Percentiles rank a stretch among this genome's conserved stretches.
These are phyloP conservation scores for Pisolithus tinctorius DNA, from an alignment of 768 basidiomycete species.

Conservation along the genomic window DNA sequence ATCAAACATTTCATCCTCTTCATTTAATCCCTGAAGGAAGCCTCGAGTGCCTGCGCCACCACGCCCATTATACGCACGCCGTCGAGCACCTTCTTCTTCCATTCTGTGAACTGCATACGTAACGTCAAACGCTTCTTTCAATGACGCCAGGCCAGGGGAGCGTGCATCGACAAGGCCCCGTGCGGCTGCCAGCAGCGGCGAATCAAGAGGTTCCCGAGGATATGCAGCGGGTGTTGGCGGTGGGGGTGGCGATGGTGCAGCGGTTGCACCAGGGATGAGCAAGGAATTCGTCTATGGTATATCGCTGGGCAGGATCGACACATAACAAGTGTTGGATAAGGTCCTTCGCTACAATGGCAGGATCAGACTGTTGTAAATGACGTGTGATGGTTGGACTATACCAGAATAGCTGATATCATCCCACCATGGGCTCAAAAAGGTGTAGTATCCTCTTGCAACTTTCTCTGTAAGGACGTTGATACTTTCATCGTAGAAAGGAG, in stretches of 20 bases:
- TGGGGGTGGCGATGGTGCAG: constrained; percentile 52
- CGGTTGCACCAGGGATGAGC: constrained; percentile 93
- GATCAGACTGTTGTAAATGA: constrained; percentile 7
- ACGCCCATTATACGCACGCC: constrained; percentile 73
- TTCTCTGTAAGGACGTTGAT: constrained; percentile 98
- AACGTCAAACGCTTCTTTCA: constrained; percentile 98
- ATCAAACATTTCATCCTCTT: constrained; percentile 74
- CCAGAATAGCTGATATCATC: constrained; percentile 85
- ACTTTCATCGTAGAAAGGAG: constrained; percentile 98
- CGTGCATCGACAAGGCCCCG: constrained; percentile 75
- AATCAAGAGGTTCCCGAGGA: constrained; percentile 57
- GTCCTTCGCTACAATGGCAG: constrained; percentile 69
- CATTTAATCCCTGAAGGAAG: constrained; percentile 82
- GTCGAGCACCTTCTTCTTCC: constrained; percentile 94
- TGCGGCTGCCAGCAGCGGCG: constrained; percentile 79
- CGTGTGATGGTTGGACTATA: constrained; percentile 26
- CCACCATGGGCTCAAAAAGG: constrained; percentile 99
- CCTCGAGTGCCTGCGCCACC: constrained; percentile 74
- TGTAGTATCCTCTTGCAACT: constrained; percentile 95
- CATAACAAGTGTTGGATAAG: constrained; percentile 92
- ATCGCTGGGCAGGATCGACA: constrained; percentile 91
- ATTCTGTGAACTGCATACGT: constrained; percentile 98
- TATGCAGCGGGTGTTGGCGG: constrained; percentile 58
- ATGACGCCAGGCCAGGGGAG: constrained; percentile 85
- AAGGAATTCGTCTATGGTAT: constrained; percentile 97